phyloP scores from a whole-genome alignment of 225 moss, liverwort and hornwort species.

The Neckera pumila region DNA sequence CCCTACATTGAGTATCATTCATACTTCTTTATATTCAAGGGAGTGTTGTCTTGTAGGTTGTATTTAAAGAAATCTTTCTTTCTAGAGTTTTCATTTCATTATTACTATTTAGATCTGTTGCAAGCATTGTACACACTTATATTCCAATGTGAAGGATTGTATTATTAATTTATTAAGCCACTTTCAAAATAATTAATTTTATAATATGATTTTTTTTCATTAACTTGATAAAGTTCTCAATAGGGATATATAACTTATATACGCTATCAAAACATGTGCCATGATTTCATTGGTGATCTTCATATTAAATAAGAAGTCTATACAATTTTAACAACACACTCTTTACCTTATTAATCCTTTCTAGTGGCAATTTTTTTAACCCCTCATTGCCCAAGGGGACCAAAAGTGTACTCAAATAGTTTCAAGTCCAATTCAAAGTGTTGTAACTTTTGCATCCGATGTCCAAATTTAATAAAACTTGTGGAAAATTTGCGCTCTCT shows the following conservation, averaged over 20 bases:
- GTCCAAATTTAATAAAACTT: no score
- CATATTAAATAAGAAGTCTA: background rate
- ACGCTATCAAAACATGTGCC: background rate
- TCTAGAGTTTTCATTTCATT: background rate
- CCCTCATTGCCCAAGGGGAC: no score
- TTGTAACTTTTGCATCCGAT: no score
- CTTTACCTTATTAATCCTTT: no score
- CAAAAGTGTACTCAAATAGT: no score
- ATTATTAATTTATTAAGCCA: background rate
- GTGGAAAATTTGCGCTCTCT: no score
- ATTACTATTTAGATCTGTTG: background rate
- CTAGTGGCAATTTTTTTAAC: background rate
- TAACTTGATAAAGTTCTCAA: background rate
- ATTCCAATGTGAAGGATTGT: accelerated
- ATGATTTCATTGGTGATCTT: background rate
- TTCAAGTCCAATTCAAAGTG: no score
- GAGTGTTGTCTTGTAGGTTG: background rate
- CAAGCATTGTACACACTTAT: background rate
- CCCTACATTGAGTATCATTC: accelerated
- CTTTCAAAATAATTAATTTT: background rate
- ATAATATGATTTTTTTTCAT: background rate
- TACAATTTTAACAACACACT: accelerated
- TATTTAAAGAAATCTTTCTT: background rate
- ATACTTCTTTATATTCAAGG: background rate
- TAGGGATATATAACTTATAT: accelerated